Evolutionary conservation across 208 protist genomes (phyloP).

Genomic region (Acanthamoeba castellanii): DNA sequence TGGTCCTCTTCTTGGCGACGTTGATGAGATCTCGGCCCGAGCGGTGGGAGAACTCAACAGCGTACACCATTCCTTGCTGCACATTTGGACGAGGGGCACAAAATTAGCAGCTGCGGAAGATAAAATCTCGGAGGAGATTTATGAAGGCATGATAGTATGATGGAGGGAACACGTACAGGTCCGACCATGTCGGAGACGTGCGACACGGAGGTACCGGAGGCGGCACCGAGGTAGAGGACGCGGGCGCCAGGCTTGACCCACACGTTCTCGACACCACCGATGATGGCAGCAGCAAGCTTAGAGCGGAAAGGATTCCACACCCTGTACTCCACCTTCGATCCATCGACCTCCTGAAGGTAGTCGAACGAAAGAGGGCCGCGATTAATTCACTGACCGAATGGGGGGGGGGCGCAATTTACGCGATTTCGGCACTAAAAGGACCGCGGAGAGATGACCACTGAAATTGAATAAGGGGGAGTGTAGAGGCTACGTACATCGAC

Average conservation of each 20-base stretch:
- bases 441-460: constrained; percentile 25
- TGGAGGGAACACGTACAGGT: constrained; percentile 88
- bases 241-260: constrained; percentile 99
- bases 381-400: too few species aligned
- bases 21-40: constrained; percentile 99
- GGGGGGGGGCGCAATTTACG: not conserved
- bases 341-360: constrained; percentile 87
- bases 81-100: not conserved
- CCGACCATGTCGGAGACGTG: constrained; percentile 99
- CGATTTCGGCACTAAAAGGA: constrained; percentile 24
- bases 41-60: constrained; percentile 99
- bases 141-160: not conserved
- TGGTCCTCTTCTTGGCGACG: constrained; percentile 99
- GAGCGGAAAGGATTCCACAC: constrained; percentile 99
- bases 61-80: constrained; percentile 98
- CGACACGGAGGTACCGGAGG: constrained; percentile 99
- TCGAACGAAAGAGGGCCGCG: too few species aligned
- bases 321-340: constrained; percentile 99
- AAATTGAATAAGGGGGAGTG: not conserved
- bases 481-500: constrained; percentile 87
- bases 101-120: not conserved
- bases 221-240: constrained; percentile 99
- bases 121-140: not conserved
- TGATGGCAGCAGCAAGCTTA: constrained; percentile 99
- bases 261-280: constrained; percentile 98